A percentile compares a stretch with the other conserved stretches of the same genome.
Evolutionary conservation across 164 flowering plant genomes (phyloP).

Genomic region (Euptelea pleiosperma): DNA sequence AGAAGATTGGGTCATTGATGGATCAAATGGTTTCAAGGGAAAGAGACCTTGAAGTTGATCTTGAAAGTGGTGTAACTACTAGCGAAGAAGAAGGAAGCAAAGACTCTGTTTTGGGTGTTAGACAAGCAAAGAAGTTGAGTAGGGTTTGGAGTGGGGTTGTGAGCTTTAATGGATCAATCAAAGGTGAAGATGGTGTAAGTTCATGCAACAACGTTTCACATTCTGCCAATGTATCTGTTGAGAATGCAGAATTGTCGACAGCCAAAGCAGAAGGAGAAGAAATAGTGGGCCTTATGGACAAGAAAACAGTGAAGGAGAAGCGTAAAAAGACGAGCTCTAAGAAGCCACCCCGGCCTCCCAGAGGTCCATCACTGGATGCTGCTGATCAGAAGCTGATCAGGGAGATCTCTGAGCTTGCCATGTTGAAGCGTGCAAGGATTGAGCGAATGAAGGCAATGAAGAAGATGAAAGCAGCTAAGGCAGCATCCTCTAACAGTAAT

Average conservation of each 20-base stretch:
- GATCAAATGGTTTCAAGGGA: constrained; percentile 31
- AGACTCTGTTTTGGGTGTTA: constrained; percentile 12
- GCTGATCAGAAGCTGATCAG: constrained; percentile 62
- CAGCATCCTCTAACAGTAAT: constrained; percentile 40
- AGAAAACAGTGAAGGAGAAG: constrained; percentile 41
- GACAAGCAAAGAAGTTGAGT: constrained; percentile 17
- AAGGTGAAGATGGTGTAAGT: constrained; percentile 27
- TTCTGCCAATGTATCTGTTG: constrained; percentile 19
- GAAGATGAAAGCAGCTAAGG: constrained; percentile 60
- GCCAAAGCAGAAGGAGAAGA: constrained; percentile 14
- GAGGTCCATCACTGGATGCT: constrained; percentile 59
- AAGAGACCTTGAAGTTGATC: constrained; percentile 39
- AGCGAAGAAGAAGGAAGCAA: constrained; percentile 28
- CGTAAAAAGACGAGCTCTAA: constrained; percentile 42
- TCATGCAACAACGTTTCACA: constrained; percentile 15
- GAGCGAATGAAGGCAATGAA: constrained; percentile 64
- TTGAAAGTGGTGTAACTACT: constrained; percentile 44
- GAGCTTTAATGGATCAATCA: constrained; percentile 23
- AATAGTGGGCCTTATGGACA: constrained; percentile 20
- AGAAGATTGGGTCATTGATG: constrained; percentile 20
- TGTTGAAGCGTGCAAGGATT: constrained; percentile 64
- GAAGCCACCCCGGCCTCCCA: constrained; percentile 75
- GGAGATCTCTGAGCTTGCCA: constrained; percentile 66
- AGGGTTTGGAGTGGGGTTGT: constrained; percentile 24
- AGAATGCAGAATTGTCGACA: constrained; percentile 17